Evolutionary conservation across 345 rosid genomes (phyloP), one percentile per base, ranked within the genome.

Genomic region (Carallia brachiata): DNA sequence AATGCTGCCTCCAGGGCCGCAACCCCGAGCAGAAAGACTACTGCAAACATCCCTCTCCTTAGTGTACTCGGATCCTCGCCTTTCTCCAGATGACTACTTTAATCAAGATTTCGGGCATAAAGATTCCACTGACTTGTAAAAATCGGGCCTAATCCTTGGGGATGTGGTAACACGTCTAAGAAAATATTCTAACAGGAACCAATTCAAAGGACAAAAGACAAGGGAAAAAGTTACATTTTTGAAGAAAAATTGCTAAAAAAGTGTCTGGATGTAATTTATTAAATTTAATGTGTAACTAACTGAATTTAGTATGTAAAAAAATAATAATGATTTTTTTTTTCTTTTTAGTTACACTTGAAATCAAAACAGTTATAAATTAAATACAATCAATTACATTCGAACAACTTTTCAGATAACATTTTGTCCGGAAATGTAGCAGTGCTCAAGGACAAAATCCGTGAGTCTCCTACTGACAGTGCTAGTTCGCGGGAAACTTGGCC

Each of bases 401-500:
- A 23, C 23, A 23, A 0, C 0, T 23, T 23, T 23, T 23, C 23
- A 23, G 23, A 23, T 23, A 23, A 23, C 23, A 23, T 23, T 23
- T 23, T 23, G 23, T 23, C 23, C 23, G 23, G 23, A 23, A 23
- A 23, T 23, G 23, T 23, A 23, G 0, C 23, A 23, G 23, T 23
- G 23, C 23, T 23, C 72, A 87, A 95, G 13, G 93, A 86, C 71
- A 82, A 87, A 56, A 79, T 81, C 40, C 96, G 87, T 6, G 98
- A 92, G 75, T 96, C 98, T 8, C 99, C 99, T 47, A 88, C 98
- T 39, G 98, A 90, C 80, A 96, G 98, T 81, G 98, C 98, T 3
- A 92, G 97, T 81, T 96, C 98, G 40, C 84, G 85, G 67, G 99
- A 96, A 67, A 96, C 97, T 18, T 96, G 98, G 97, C 97, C 96